Percentiles rank a stretch among this genome's conserved stretches.
Conservation (phyloP, 495 filamentous ascomycete species). For the Trichoderma virens region DNA sequence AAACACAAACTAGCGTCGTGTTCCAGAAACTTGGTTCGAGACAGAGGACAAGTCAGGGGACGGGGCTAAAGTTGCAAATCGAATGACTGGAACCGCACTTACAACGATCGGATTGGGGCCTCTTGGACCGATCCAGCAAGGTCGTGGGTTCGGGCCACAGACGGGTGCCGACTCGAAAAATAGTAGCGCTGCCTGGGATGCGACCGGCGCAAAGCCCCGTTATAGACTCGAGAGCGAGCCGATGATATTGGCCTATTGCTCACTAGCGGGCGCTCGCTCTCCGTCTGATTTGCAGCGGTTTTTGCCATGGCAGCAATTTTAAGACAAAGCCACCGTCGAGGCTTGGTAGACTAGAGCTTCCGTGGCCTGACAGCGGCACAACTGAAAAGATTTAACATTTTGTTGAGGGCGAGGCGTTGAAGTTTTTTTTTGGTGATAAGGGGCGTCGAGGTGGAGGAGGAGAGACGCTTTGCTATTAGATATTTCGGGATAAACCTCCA, state of each 20-base stretch:
- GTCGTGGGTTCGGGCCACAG: background rate
- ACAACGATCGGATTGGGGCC: background rate
- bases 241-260: background rate
- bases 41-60: slow-evolving; percentile 4
- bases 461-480: too few relatives aligned
- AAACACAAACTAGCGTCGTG: background rate
- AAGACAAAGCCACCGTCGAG: background rate
- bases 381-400: too few relatives aligned
- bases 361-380: slow-evolving; percentile 5
- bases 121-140: slow-evolving; percentile 3
- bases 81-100: background rate
- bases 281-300: background rate
- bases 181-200: background rate
- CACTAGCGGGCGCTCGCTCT: background rate
- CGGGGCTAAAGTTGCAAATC: background rate
- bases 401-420: too few relatives aligned
- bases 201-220: background rate
- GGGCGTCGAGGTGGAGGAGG: too few relatives aligned
- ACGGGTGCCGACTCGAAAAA: background rate
- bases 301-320: background rate
- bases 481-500: too few relatives aligned
- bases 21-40: slow-evolving; percentile 2
- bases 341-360: too few relatives aligned
- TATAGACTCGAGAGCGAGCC: background rate
- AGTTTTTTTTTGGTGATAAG: too few relatives aligned